Percentiles rank a stretch among this genome's conserved stretches.
These are phyloP conservation scores for Toxoplasma gondii DNA, from an alignment of 169 alveolate genomes.

Conservation along the genomic window DNA sequence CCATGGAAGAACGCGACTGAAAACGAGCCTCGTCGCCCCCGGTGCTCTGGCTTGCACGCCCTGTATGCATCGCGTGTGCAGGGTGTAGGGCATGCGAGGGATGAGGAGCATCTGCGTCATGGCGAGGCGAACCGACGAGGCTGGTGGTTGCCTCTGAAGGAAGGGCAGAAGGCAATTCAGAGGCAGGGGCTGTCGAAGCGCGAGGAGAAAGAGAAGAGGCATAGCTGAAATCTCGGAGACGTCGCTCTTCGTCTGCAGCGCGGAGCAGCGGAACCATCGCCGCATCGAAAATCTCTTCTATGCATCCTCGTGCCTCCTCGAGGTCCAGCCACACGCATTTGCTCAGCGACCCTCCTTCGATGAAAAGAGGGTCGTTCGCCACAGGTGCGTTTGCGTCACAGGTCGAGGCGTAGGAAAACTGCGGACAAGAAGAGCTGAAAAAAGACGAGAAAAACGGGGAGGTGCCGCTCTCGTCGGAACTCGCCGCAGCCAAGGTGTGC, in stretches of 20 bases:
- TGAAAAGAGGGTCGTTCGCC: neutral
- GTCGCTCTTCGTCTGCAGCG: neutral
- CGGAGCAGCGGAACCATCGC: slow-evolving; percentile 16
- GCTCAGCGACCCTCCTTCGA: neutral
- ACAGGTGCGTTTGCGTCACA: neutral
- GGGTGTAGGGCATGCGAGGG: no score
- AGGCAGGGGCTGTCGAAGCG: neutral
- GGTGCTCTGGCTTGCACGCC: no score
- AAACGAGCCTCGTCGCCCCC: no score
- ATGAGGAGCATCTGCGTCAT: no score
- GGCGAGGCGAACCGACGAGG: no score
- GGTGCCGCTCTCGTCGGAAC: neutral
- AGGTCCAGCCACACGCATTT: slow-evolving; percentile 27
- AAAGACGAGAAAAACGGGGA: neutral
- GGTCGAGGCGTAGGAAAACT: neutral
- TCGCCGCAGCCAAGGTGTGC: neutral
- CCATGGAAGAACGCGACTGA: no score
- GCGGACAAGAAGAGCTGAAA: neutral
- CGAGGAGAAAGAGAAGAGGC: neutral
- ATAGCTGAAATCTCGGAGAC: no score
- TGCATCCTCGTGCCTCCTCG: neutral
- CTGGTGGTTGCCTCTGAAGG: neutral
- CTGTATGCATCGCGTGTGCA: no score
- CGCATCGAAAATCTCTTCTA: neutral
- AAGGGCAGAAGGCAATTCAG: neutral